Evolutionary conservation across 257 asterid species (phyloP).

Genomic region (Ilex aquifolium): DNA sequence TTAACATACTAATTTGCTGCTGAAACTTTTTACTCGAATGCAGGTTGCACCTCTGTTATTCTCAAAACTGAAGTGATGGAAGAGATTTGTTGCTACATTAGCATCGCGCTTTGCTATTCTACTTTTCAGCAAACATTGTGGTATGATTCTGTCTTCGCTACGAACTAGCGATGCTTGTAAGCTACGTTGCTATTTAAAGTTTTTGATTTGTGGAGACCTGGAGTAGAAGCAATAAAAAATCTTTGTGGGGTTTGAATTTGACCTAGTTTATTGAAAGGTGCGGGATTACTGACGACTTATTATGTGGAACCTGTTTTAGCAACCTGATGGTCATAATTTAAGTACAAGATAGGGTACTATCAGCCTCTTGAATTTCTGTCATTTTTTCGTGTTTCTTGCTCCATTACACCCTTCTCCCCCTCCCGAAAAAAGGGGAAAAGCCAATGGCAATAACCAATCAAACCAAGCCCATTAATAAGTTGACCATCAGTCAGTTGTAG

Average conservation of each 20-base stretch:
- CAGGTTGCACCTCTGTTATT: slow-evolving; percentile 47
- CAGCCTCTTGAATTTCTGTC: too few species aligned
- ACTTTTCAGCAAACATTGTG: slow-evolving; percentile 10
- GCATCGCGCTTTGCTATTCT: slow-evolving; percentile 12
- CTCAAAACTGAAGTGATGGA: slow-evolving; percentile 43
- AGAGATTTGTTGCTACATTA: slow-evolving; percentile 10
- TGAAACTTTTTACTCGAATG: not conserved
- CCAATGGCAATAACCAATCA: too few species aligned
- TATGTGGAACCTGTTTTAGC: too few species aligned
- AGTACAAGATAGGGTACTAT: too few species aligned
- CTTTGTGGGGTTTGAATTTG: slow-evolving; percentile 17
- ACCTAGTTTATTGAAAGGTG: not conserved
- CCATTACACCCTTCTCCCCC: too few species aligned
- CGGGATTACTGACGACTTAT: too few species aligned
- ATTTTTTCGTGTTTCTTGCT: too few species aligned
- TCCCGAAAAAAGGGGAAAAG: too few species aligned
- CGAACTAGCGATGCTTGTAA: not conserved
- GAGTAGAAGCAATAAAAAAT: slow-evolving; percentile 25
- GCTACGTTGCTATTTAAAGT: slow-evolving; percentile 15
- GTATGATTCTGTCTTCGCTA: slow-evolving; percentile 13
- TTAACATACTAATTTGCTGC: too few species aligned
- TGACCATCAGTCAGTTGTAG: too few species aligned
- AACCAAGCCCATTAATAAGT: too few species aligned
- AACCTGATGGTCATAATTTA: too few species aligned
- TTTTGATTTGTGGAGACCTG: slow-evolving; percentile 21